Percentiles rank a stretch among this genome's conserved stretches.
Evolutionary conservation across 352 stramenopile species (phyloP).

Genomic region (Plasmopara viticola): DNA sequence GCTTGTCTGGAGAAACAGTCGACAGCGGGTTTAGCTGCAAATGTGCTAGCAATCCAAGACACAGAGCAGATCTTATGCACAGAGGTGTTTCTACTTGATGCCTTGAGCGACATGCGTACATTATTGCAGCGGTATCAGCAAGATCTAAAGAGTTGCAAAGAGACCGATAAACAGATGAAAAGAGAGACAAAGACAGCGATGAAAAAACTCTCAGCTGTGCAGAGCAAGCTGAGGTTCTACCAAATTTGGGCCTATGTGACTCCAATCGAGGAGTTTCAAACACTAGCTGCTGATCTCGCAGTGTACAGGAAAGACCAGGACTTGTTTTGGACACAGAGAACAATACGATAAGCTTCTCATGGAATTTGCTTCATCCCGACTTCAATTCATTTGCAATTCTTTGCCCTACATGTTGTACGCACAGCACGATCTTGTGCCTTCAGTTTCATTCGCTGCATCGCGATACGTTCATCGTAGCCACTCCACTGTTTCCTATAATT

Average conservation of each 20-base stretch:
- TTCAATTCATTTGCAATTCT: constrained; percentile 11
- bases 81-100: constrained; percentile 59
- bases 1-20: constrained; percentile 30
- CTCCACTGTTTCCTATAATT: constrained; percentile 12
- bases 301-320: constrained; percentile 14
- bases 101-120: constrained; percentile 40
- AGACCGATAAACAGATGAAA: constrained; percentile 17
- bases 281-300: constrained; percentile 20
- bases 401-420: constrained; percentile 21
- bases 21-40: constrained; percentile 10
- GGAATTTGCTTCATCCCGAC: constrained; percentile 23
- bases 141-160: constrained; percentile 15
- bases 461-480: constrained; percentile 10
- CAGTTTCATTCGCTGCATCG: constrained; percentile 21
- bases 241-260: constrained; percentile 38
- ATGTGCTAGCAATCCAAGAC: constrained; percentile 39
- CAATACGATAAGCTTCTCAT: constrained; percentile 20
- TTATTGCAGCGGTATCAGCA: constrained; percentile 33
- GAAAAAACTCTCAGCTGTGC: constrained; percentile 27
- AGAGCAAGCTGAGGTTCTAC: constrained; percentile 61
- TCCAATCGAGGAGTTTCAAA: constrained; percentile 17
- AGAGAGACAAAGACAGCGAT: constrained; percentile 19
- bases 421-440: constrained; percentile 18
- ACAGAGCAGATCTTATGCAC: constrained; percentile 28
- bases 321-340: constrained; percentile 8